phyloP scores from a whole-genome alignment of 1,139 yeast genomes.

The Magnusiomyces fungicola region DNA sequence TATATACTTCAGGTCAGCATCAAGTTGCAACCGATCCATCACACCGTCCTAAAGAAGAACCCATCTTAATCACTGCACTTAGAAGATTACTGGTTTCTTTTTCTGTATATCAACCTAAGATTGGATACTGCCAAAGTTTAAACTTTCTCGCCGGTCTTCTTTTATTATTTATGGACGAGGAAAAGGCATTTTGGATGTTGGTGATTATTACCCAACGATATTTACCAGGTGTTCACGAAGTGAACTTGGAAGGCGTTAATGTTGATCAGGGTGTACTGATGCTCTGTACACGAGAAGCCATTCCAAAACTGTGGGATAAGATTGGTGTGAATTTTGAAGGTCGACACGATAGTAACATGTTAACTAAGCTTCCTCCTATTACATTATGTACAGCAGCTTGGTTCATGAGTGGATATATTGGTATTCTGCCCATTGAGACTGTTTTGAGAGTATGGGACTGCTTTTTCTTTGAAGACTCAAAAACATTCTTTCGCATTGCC shows the following conservation, averaged over 20 bases:
- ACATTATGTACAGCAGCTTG: conserved; percentile 92
- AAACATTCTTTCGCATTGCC: conserved; percentile 75
- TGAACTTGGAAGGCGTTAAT: conserved; percentile 87
- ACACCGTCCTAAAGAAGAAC: conserved; percentile 30
- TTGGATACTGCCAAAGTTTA: conserved; percentile 93
- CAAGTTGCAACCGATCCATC: conserved; percentile 4
- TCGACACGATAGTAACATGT: conserved; percentile 49
- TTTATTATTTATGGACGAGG: conserved; percentile 79
- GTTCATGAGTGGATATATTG: conserved; percentile 95
- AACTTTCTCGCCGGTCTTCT: conserved; percentile 86
- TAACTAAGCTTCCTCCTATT: conserved; percentile 76
- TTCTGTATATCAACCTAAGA: conserved; percentile 78
- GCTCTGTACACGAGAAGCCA: conserved; percentile 74
- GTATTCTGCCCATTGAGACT: conserved; percentile 79
- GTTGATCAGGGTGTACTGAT: conserved; percentile 91
- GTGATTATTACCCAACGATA: conserved; percentile 80
- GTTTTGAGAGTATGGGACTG: conserved; percentile 92
- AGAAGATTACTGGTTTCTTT: conserved; percentile 79
- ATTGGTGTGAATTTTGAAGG: conserved; percentile 38
- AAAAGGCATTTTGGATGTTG: conserved; percentile 90
- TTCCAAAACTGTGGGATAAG: conserved; percentile 72
- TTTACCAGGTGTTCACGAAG: conserved; percentile 87
- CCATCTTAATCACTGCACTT: conserved; percentile 55
- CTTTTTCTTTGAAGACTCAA: conserved; percentile 85
- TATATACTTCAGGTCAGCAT: not conserved